Percentiles rank a stretch among this genome's conserved stretches.
phyloP scores from a whole-genome alignment of 2,329 filamentous ascomycete species.

The Lachnellula arida region DNA sequence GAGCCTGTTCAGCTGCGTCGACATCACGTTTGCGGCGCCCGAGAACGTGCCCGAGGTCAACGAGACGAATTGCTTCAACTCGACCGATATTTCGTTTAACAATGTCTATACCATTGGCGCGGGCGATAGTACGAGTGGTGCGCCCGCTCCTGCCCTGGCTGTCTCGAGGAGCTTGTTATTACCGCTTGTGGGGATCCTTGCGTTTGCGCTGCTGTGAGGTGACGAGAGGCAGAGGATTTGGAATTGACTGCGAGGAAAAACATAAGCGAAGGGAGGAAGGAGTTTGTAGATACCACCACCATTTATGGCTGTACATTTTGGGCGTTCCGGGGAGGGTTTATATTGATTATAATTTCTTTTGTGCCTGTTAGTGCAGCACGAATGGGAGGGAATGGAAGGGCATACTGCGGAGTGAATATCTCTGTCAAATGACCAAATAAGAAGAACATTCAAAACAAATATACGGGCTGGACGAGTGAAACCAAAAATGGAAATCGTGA shows the following conservation, averaged over 20 bases:
- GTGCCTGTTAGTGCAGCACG: background rate
- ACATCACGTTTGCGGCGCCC: constrained; percentile 85
- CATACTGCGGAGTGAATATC: background rate
- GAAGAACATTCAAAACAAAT: background rate
- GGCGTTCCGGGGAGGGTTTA: background rate
- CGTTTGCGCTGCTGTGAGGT: background rate
- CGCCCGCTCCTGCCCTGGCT: background rate
- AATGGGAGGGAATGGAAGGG: background rate
- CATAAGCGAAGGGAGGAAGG: background rate
- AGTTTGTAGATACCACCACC: background rate
- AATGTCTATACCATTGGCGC: constrained; percentile 62
- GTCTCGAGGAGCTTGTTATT: background rate
- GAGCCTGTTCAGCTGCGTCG: constrained; percentile 80
- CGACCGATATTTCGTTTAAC: constrained; percentile 27
- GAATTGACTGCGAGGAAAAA: background rate
- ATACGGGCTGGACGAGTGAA: too few relatives aligned
- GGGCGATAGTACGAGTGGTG: background rate
- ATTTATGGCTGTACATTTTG: background rate
- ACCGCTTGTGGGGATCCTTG: background rate
- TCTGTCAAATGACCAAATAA: background rate
- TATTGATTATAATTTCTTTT: background rate
- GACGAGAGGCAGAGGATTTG: background rate
- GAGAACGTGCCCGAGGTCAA: constrained; percentile 74
- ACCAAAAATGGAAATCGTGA: too few relatives aligned
- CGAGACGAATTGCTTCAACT: constrained; percentile 84